These are phyloP conservation scores for Entomortierella chlamydospora DNA, from an alignment of 192 early-diverging fungal species.

Conservation along the genomic window DNA sequence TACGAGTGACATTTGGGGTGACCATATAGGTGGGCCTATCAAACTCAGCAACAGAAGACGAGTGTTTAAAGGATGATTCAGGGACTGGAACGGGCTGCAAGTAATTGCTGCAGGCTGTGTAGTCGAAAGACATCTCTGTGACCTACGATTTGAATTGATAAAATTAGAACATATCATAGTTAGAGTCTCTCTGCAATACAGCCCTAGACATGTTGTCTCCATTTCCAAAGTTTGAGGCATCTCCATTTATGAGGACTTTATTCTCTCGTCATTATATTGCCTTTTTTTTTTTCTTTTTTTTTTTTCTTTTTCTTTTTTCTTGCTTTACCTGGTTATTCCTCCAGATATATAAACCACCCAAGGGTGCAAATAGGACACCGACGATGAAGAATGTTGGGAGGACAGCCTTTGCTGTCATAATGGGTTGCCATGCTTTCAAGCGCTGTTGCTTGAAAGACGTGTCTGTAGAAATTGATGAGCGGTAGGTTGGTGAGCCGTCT, in stretches of 20 bases:
- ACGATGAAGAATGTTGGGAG: conserved; percentile 95
- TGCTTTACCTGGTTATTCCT: conserved; percentile 73
- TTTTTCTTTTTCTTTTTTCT: not conserved
- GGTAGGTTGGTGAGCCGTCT: not conserved
- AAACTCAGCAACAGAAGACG: conserved; percentile 14
- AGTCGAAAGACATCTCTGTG: conserved; percentile 62
- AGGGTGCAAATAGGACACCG: conserved; percentile 92
- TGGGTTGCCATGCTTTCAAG: conserved; percentile 97
- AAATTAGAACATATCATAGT: not conserved
- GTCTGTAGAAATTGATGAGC: conserved; percentile 59
- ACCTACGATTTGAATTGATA: conserved; percentile 37
- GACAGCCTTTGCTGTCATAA: conserved; percentile 96
- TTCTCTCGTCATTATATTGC: no score
- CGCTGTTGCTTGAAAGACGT: conserved; percentile 98
- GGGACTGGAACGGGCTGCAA: conserved; percentile 7
- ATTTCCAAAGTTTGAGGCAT: no score
- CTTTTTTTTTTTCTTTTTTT: no score
- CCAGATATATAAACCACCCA: conserved; percentile 90
- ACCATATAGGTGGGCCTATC: conserved; percentile 18
- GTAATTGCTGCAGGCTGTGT: conserved; percentile 52
- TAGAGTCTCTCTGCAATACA: not conserved
- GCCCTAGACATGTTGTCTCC: not conserved
- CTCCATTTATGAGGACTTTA: no score
- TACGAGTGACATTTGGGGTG: not conserved
- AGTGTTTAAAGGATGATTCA: conserved; percentile 26